Evolutionary conservation across 116 monocot species (phyloP), one percentile per base, ranked within the genome.

Genomic region (Dioscorea cayenensis): DNA sequence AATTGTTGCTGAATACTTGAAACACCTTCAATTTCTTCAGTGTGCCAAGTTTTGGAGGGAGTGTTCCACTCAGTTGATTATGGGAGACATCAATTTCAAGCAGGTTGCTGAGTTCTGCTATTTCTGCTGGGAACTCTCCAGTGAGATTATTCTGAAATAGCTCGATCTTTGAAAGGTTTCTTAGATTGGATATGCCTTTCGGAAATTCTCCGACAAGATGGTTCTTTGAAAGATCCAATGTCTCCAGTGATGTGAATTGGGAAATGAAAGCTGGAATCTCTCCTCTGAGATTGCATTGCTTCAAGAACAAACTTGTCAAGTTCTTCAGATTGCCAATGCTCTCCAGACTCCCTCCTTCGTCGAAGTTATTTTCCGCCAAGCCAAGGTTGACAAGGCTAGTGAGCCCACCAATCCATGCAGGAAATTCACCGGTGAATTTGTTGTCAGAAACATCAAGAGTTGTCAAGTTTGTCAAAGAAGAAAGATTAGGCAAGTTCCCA

Each of bases 201-300:
- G 96, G 84, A 27, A 97, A 81, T 7, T 67, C 36, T 4, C 96
- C 96, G 8, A 90, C 79, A 16, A 97, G 70, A 14, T 86, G 72
- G 67, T 97, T 97, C 49, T 70, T 71, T 16, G 93, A 97, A 65
- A 97, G 72, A 81, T 97, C 96, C 22, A 92, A 75, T 36, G 90
- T 90, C 13, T 76, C 79, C 11, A 97, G 72, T 32, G 76, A 66
- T 11, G 35, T 66, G 67, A 97, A 73, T 62, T 79, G 68, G 64
- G 78, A 90, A 36, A 97, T 61, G 21, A 74, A 84, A 14, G 65
- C 71, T 18, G 96, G 96, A 27, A 97, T 93, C 63, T 81, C 76
- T 20, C 96, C 90, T n/a, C 20, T 77, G 14, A 92, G 72, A 78
- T 90, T 93, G 71, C 96, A 93, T 12, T 79, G 23, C n/a, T 80